These are phyloP conservation scores for Tricholoma terreum DNA, from an alignment of 768 basidiomycete species.

Conservation along the genomic window DNA sequence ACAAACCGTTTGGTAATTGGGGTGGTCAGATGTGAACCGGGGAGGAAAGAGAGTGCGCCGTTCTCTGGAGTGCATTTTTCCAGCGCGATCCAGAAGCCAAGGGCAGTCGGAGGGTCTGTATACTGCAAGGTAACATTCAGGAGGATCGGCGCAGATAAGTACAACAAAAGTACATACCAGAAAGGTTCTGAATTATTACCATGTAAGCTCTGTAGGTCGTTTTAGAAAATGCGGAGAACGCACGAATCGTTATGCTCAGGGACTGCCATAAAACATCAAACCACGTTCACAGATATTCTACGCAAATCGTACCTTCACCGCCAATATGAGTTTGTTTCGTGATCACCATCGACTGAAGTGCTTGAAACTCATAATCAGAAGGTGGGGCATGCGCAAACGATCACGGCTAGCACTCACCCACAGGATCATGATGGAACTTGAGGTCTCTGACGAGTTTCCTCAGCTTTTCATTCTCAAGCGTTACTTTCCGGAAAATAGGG, in stretches of 20 bases:
- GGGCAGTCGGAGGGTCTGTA: constrained; percentile 85
- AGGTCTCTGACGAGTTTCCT: constrained; percentile 72
- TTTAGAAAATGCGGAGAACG: constrained; percentile 25
- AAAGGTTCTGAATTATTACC: constrained; percentile 52
- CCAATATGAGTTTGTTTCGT: constrained; percentile 94
- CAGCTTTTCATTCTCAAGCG: constrained; percentile 74
- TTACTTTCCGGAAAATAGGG: constrained; percentile 73
- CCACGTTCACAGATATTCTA: not conserved
- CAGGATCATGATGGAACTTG: constrained; percentile 81
- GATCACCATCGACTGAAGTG: constrained; percentile 92
- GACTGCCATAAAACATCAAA: constrained; percentile 42
- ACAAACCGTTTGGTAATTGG: constrained; percentile 85
- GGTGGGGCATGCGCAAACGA: not conserved
- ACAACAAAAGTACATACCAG: constrained; percentile 43
- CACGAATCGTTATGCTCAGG: constrained; percentile 93
- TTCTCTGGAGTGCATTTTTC: constrained; percentile 82
- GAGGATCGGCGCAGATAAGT: not conserved
- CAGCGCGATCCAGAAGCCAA: constrained; percentile 96
- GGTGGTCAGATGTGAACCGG: constrained; percentile 80
- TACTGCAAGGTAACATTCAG: constrained; percentile 48
- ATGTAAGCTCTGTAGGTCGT: not conserved
- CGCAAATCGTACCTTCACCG: constrained; percentile 65
- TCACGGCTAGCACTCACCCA: constrained; percentile 44
- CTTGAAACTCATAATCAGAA: constrained; percentile 33
- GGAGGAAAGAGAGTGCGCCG: constrained; percentile 85